These are phyloP conservation scores for Hypoxylon sp. DNA, from an alignment of 2,329 filamentous ascomycete genomes.

Conservation along the genomic window DNA sequence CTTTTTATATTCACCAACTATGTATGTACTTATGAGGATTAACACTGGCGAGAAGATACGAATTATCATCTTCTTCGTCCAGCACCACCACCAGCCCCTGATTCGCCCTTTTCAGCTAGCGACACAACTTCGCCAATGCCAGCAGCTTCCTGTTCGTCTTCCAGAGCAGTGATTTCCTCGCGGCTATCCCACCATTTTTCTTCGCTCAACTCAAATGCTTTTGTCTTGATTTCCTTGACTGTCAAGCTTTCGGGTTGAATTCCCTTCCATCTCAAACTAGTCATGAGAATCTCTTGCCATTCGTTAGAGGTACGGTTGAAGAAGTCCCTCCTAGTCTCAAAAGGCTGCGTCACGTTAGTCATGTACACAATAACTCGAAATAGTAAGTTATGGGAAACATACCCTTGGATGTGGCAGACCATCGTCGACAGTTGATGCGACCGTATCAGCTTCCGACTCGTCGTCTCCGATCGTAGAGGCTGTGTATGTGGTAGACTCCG, in stretches of 20 bases:
- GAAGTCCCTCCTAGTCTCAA: constrained; percentile 91
- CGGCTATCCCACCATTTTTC: constrained; percentile 99
- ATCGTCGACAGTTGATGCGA: constrained; percentile 70
- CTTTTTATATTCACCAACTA: too few species aligned
- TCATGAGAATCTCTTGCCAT: constrained; percentile 90
- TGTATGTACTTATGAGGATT: too few species aligned
- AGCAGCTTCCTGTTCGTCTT: constrained; percentile 95
- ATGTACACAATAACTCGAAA: neutral
- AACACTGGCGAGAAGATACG: too few species aligned
- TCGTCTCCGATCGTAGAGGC: constrained; percentile 51
- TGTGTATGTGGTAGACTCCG: constrained; percentile 48
- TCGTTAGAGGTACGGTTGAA: constrained; percentile 86
- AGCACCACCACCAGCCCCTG: constrained; percentile 60
- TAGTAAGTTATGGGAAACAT: constrained; percentile 41
- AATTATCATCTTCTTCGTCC: constrained; percentile 45
- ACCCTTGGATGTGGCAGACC: constrained; percentile 75
- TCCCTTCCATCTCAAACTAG: constrained; percentile 73
- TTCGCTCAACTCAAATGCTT: constrained; percentile 89
- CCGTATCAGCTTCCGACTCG: constrained; percentile 56
- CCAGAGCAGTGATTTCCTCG: constrained; percentile 88
- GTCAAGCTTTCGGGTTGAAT: constrained; percentile 72
- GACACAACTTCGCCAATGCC: constrained; percentile 95
- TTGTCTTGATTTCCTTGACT: constrained; percentile 91
- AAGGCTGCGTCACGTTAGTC: constrained; percentile 66
- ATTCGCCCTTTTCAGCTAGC: constrained; percentile 74